Evolutionary conservation across 768 basidiomycete genomes (phyloP), one percentile per base, ranked within the genome.

Genomic region (Tylopilus sp.): DNA sequence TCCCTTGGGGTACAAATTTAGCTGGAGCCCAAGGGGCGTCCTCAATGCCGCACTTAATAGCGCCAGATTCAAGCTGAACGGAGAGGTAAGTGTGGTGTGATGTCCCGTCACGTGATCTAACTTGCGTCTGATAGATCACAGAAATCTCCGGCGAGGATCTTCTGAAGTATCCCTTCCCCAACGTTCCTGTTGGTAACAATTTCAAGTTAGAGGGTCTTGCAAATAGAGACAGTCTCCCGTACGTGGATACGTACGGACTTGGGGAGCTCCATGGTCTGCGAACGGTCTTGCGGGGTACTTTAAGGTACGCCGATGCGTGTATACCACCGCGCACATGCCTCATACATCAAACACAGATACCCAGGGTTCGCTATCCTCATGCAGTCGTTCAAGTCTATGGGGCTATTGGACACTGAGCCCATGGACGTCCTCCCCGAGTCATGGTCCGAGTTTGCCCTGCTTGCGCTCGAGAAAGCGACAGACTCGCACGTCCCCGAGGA

Each of bases 11-110:
- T 94, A 96, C 64, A 96, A 94, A 65, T 93, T 93, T 65, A 91
- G 92, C 59, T 98, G 95, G 95, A 89, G 84, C 45, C 93, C 95
- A 0, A 77, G 84, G 52, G 94, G 92, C 6, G 93, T 96, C 9
- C 71, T 98, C 34, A 80, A 77, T 16, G 95, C 93, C 3, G 89
- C 89, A 0, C 68, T 84, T 52, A 92, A 95, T 57, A 67, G 73
- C 0, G 92, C 95, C 2, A 66, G 63, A 34, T 97, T 84, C 69
- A 78, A 80, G 61, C 72, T 92, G 24, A 59, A 74, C 28, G 74
- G 74, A 7, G 63, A 80, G 70, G 89, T 87, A 57, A n/a, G 77
- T 12, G 12, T 31, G 26, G 31, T 11, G 24, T 45, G 26, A 24
- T 14, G n/a, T 51, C 24, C 33, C 33, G 37, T 21, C 17, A 38